Conservation (phyloP, 2,329 filamentous ascomycete genomes). For the Colletotrichum gigasporum region DNA sequence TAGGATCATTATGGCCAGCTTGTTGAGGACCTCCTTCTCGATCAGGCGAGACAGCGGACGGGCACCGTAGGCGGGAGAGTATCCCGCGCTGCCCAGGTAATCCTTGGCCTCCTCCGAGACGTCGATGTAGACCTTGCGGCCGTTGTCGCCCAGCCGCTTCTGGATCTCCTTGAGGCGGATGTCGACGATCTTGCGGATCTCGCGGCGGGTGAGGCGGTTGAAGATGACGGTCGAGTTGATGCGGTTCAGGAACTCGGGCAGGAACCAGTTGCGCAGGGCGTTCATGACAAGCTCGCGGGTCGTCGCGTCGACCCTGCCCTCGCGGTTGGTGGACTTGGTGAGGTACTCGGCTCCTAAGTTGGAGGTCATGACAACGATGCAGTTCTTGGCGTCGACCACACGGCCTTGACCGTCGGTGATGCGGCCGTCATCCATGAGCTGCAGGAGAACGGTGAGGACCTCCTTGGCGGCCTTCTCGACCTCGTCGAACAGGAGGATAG, state of each 20-base stretch:
- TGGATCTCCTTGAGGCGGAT: constrained; percentile 89
- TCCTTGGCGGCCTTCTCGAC: constrained; percentile 99
- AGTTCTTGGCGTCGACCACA: constrained; percentile 94
- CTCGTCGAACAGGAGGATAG: constrained; percentile 96
- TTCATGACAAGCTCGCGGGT: constrained; percentile 92
- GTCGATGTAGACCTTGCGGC: constrained; percentile 85
- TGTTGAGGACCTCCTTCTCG: constrained; percentile 96
- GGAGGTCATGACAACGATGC: constrained; percentile 99
- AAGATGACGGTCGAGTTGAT: constrained; percentile 98
- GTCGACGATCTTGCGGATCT: constrained; percentile 97
- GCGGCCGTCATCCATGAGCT: constrained; percentile 98
- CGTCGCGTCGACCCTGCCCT: constrained; percentile 85
- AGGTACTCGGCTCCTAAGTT: constrained; percentile 96
- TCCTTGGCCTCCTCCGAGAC: constrained; percentile 88
- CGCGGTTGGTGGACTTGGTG: constrained; percentile 77
- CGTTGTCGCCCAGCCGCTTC: constrained; percentile 86
- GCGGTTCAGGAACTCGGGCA: constrained; percentile 98
- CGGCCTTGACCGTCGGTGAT: constrained; percentile 98
- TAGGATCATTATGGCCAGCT: constrained; percentile 89
- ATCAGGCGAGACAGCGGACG: constrained; percentile 89
- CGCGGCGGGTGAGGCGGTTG: constrained; percentile 88
- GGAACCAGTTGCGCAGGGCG: constrained; percentile 92
- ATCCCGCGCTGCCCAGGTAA: constrained; percentile 90
- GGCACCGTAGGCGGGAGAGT: constrained; percentile 95
- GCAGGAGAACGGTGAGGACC: constrained; percentile 93